Evolutionary conservation across 495 filamentous ascomycete species (phyloP).

Genomic region (Penicillium fimorum): DNA sequence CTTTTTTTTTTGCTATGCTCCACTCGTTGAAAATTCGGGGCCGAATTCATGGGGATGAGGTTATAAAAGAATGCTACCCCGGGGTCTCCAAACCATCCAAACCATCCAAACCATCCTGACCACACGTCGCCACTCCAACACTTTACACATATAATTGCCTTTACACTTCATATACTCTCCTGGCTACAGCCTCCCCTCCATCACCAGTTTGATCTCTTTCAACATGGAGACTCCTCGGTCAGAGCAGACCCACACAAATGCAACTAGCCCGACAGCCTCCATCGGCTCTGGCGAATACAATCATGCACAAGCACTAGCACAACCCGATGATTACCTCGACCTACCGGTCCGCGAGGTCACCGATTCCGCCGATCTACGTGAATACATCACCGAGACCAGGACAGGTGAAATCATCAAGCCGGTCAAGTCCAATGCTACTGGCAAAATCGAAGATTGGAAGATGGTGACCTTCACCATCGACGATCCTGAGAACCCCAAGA

Average conservation of each 20-base stretch:
- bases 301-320: conserved; percentile 2
- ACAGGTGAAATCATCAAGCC: conserved; percentile 59
- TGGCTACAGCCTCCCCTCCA: neutral
- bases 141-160: neutral
- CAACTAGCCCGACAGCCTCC: conserved; percentile 29
- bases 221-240: conserved; percentile 20
- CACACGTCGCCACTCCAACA: neutral
- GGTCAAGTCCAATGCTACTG: conserved; percentile 50
- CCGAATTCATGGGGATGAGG: neutral
- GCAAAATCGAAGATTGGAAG: conserved; percentile 59
- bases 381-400: conserved; percentile 61
- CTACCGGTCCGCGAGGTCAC: conserved; percentile 64
- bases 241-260: conserved; percentile 13
- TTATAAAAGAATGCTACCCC: conserved; percentile 20
- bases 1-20: conserved; percentile 2
- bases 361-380: conserved; percentile 56
- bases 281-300: conserved; percentile 14
- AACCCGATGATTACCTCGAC: conserved; percentile 38
- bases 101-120: neutral
- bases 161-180: conserved; percentile 2
- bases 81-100: neutral
- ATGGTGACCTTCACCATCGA: conserved; percentile 68
- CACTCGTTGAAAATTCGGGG: conserved; percentile 7
- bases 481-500: conserved; percentile 59
- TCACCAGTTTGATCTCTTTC: conserved; percentile 5